Base-by-base conservation (phyloP, 2,329 filamentous ascomycete genomes). In the Talaromyces marneffei region DNA sequence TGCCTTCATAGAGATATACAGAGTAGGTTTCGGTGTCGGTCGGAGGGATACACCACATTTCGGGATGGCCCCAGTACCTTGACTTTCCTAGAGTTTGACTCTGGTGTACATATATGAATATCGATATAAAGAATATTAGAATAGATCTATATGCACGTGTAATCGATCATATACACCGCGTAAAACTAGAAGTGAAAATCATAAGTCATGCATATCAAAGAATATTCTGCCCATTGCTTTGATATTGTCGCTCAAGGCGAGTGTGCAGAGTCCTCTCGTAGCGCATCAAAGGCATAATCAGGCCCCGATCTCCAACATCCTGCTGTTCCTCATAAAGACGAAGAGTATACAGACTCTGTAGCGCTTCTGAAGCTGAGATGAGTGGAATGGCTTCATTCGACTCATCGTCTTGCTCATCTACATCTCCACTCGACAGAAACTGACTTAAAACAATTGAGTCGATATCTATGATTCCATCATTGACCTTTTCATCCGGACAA, bases 301-400 rank as follows among this genome's bases (percentile, higher is more conserved):
- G 27, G 18, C 48, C 55, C 57, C 18, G 23, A 18, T 61, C 40
- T 5, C 52, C 59, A 12, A 31, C 50, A n/a, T 8, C 3, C 16
- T 59, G 60, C 23, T 62, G 60, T 39, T 62, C 60, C 44, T 62
- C 60, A 27, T 59, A 44, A n/a, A 58, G 56, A 20, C 55, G 60
- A 31, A 62, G 60, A 20, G 20, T 53, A 20, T 59, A 31, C 29
- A 62, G 18, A 29, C 52, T 31, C 27, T 59, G 31, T 9, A 62
- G 12, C 12, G 56, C 60, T 23, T 58, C 44, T n/a, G 35, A 12
- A n/a, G 29, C 12, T 8, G 60, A 54, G 9, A 59, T 42, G 29
- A n/a, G 31, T 54, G 55, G 55, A 29, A 46, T n/a, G 4, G 29
- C 7, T 40, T 46, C 55, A 16, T 27, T 20, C n/a, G 33, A 23